Conservation (phyloP, 2,329 filamentous ascomycete species). For the Torrubiella hemipterigena region DNA sequence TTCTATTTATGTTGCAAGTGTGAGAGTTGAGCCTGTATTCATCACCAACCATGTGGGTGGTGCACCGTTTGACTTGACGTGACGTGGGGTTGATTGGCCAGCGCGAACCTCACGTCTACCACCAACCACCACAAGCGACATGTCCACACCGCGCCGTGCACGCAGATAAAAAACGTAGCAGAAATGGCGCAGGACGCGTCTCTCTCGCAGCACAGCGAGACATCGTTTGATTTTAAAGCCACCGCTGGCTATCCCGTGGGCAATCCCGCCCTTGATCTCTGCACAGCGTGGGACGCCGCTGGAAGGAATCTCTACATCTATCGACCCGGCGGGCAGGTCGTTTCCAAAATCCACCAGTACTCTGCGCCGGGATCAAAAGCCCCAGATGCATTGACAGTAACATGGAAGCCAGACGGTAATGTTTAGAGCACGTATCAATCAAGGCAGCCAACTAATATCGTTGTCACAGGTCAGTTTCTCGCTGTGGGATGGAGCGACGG, state of each 20-base stretch:
- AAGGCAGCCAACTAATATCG: too few species aligned
- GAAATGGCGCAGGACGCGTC: slow-evolving; percentile 17
- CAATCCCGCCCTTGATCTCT: slow-evolving; percentile 76
- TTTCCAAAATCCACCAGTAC: slow-evolving; percentile 38
- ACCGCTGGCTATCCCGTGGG: slow-evolving; percentile 52
- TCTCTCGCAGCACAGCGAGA: slow-evolving; percentile 42
- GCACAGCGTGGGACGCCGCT: slow-evolving; percentile 56
- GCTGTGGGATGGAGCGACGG: slow-evolving; percentile 79
- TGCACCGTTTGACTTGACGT: too few species aligned
- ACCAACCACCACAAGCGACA: too few species aligned
- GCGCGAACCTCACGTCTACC: too few species aligned
- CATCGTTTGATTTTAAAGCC: slow-evolving; percentile 41
- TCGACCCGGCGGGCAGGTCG: slow-evolving; percentile 61
- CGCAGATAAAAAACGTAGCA: background rate
- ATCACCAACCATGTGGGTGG: too few species aligned
- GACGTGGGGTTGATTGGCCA: too few species aligned
- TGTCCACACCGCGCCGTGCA: too few species aligned
- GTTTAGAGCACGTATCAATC: too few species aligned
- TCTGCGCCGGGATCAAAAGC: slow-evolving; percentile 25
- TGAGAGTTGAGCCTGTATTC: too few species aligned
- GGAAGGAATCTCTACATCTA: slow-evolving; percentile 63
- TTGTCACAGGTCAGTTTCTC: slow-evolving; percentile 52
- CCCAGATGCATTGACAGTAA: slow-evolving; percentile 34
- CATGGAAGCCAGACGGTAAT: slow-evolving; percentile 60
- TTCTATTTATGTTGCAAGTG: too few species aligned